Conservation (phyloP, 2,329 filamentous ascomycete genomes). For the Diaporthe sp. region DNA sequence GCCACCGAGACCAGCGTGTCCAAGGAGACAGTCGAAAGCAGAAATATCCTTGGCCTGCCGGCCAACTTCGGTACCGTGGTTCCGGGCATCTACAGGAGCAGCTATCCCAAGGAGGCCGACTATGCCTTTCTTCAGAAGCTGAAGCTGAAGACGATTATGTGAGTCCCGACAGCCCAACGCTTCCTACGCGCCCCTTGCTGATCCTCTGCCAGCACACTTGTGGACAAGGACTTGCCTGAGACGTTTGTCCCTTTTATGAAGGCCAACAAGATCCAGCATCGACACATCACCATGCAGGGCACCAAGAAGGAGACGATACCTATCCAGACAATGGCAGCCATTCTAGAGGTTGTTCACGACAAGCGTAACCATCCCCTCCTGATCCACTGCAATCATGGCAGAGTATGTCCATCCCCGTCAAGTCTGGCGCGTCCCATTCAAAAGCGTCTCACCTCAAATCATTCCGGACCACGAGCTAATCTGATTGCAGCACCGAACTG, state of each 20-base stretch:
- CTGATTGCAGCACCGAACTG: conserved; percentile 79
- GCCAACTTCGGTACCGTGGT: conserved; percentile 83
- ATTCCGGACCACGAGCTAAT: conserved; percentile 33
- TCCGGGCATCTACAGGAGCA: conserved; percentile 83
- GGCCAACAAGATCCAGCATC: conserved; percentile 77
- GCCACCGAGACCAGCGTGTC: conserved; percentile 36
- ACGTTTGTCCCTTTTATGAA: conserved; percentile 74
- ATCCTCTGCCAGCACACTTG: conserved; percentile 66
- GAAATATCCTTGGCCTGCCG: conserved; percentile 57
- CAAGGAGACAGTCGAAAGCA: conserved; percentile 16
- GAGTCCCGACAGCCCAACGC: conserved; percentile 51
- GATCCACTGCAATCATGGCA: conserved; percentile 95
- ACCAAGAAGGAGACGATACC: conserved; percentile 87
- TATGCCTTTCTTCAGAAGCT: conserved; percentile 78
- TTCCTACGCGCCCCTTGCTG: not conserved
- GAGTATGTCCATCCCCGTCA: conserved; percentile 59
- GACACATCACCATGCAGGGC: conserved; percentile 84
- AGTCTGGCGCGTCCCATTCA: not conserved
- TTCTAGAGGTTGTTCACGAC: conserved; percentile 80
- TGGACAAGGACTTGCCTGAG: conserved; percentile 71
- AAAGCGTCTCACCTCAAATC: not conserved
- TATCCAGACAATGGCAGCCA: conserved; percentile 75
- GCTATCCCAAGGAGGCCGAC: conserved; percentile 81
- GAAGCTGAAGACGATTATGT: conserved; percentile 85
- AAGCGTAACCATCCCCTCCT: conserved; percentile 83